Evolutionary conservation across 345 rosid species (phyloP).

Genomic region (Camelina laxa): DNA sequence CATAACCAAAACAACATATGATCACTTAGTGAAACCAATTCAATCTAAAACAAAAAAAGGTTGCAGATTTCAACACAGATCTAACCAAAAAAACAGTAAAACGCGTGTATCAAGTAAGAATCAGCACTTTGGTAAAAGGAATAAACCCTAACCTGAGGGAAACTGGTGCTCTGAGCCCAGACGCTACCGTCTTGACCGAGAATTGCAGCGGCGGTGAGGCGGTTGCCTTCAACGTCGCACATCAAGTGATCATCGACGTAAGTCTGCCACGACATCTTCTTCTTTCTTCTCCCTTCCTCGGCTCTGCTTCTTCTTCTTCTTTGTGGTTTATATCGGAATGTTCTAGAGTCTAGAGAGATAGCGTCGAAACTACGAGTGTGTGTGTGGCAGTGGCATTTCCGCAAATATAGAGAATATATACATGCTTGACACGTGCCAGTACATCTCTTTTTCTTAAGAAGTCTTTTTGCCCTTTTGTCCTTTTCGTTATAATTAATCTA

Average conservation of each 20-base stretch:
- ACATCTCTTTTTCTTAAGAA: not conserved
- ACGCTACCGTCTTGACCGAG: constrained; percentile 80
- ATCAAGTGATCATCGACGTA: constrained; percentile 88
- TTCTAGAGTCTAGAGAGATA: constrained; percentile 18
- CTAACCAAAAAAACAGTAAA: not conserved
- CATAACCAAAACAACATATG: not conserved
- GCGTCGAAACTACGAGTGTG: constrained; percentile 33
- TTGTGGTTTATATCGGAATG: constrained; percentile 31
- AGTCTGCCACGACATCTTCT: constrained; percentile 88
- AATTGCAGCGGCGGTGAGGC: constrained; percentile 75
- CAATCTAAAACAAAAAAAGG: not conserved
- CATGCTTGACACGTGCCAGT: not conserved
- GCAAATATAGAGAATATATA: constrained; percentile 7
- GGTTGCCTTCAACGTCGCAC: constrained; percentile 78
- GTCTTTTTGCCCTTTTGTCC: not conserved
- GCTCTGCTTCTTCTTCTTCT: constrained; percentile 23
- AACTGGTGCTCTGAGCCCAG: constrained; percentile 83
- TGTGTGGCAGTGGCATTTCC: constrained; percentile 25
- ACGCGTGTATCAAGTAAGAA: not conserved
- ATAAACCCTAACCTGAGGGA: constrained; percentile 57
- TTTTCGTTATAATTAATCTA: not conserved
- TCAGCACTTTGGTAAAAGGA: not conserved
- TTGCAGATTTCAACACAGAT: constrained; percentile 13
- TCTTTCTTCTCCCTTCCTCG: not conserved
- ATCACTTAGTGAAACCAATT: not conserved